Percentiles rank a stretch among this genome's conserved stretches.
Conservation (phyloP, 192 early-diverging fungal species). For the Coemansia sp. region DNA sequence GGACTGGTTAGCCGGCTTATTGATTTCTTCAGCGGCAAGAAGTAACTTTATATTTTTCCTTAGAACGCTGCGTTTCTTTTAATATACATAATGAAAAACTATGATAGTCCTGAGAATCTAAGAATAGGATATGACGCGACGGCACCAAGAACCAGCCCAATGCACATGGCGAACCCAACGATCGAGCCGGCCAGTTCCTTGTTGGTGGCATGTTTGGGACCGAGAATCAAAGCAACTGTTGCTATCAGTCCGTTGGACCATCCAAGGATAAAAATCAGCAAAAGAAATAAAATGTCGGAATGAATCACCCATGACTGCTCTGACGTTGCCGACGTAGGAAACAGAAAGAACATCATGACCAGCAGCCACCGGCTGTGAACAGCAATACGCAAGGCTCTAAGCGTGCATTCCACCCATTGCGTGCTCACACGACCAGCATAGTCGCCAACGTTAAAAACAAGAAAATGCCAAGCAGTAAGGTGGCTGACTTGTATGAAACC, state of each 20-base stretch:
- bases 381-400: constrained; percentile 34
- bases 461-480: constrained; percentile 67
- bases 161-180: constrained; percentile 65
- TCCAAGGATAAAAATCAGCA: constrained; percentile 59
- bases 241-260: constrained; percentile 67
- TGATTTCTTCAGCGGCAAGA: constrained; percentile 49
- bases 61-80: constrained; percentile 7
- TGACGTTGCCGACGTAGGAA: constrained; percentile 28
- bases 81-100: constrained; percentile 6
- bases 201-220: constrained; percentile 38
- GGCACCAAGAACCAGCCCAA: constrained; percentile 67
- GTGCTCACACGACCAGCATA: constrained; percentile 63
- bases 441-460: constrained; percentile 72
- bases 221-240: constrained; percentile 63
- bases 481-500: constrained; percentile 19
- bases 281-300: constrained; percentile 45
- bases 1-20: constrained; percentile 49
- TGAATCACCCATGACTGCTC: constrained; percentile 20
- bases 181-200: constrained; percentile 67
- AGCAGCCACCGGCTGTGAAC: constrained; percentile 43
- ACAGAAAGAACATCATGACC: constrained; percentile 55
- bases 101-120: constrained; percentile 34
- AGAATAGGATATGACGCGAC: constrained; percentile 49
- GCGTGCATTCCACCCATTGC: constrained; percentile 33
- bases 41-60: constrained; percentile 17